These are phyloP conservation scores for Penicillium desertorum DNA, from an alignment of 495 filamentous ascomycete genomes.

Conservation along the genomic window DNA sequence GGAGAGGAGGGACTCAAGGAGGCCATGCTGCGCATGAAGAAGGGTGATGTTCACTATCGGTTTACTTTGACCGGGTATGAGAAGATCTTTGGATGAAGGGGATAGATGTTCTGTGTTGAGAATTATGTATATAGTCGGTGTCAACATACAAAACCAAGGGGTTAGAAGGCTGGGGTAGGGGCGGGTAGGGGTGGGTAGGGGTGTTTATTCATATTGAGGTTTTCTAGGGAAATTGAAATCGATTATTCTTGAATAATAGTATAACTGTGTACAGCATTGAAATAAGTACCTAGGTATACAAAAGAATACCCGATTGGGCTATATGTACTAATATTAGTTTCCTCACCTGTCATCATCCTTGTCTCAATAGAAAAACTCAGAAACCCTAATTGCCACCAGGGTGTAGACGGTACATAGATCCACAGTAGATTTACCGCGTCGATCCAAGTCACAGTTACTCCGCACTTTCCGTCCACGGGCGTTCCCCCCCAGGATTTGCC, in stretches of 20 bases:
- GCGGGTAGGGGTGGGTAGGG: neutral
- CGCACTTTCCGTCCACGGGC: slow-evolving; percentile 6
- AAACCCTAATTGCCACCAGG: slow-evolving; percentile 20
- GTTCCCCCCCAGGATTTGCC: slow-evolving; percentile 24
- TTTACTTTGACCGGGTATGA: slow-evolving; percentile 66
- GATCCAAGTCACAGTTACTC: slow-evolving; percentile 25
- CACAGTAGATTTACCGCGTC: neutral
- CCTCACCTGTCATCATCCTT: neutral
- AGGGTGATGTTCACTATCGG: slow-evolving; percentile 69
- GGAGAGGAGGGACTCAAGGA: slow-evolving; percentile 65
- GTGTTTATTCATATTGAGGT: neutral
- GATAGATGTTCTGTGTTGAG: neutral
- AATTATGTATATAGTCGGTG: neutral
- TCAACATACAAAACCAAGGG: neutral
- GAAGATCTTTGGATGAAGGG: slow-evolving; percentile 51
- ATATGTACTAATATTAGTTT: neutral
- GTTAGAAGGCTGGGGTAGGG: neutral
- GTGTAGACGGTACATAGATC: slow-evolving; percentile 22
- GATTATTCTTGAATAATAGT: neutral
- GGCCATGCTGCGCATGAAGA: slow-evolving; percentile 65
- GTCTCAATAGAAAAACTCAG: neutral
- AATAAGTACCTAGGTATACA: neutral
- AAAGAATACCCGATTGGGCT: neutral
- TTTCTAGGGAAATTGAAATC: neutral
- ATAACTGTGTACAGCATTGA: too few species aligned